phyloP scores from a whole-genome alignment of 2,329 filamentous ascomycete genomes.

The Rhynchosporium secalis region DNA sequence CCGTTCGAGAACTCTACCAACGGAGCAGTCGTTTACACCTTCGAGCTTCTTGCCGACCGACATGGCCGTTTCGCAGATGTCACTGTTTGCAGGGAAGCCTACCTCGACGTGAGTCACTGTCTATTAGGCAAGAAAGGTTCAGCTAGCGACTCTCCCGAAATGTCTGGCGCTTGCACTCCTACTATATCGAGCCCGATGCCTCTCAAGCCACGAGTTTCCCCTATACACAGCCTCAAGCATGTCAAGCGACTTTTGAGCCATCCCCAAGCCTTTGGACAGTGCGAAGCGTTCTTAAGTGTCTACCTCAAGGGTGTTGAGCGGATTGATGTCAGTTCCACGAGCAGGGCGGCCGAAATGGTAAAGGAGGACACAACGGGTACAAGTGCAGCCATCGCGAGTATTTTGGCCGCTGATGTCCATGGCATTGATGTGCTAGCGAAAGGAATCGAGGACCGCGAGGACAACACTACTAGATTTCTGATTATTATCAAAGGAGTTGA shows the following conservation, averaged over 20 bases:
- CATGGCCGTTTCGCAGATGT: conserved; percentile 64
- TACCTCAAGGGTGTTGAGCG: conserved; percentile 74
- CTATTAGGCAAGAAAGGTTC: conserved; percentile 59
- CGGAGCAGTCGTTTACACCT: conserved; percentile 84
- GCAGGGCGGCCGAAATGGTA: conserved; percentile 78
- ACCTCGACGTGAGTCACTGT: conserved; percentile 86
- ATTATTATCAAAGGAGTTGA: conserved; percentile 50
- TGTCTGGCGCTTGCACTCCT: conserved; percentile 52
- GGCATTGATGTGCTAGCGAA: conserved; percentile 68
- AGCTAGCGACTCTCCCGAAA: conserved; percentile 34
- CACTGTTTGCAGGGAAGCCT: conserved; percentile 78
- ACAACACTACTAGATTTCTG: conserved; percentile 81
- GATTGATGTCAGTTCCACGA: conserved; percentile 83
- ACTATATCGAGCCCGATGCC: conserved; percentile 49
- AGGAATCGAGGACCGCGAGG: conserved; percentile 70
- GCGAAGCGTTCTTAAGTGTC: conserved; percentile 68
- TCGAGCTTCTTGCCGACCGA: conserved; percentile 84
- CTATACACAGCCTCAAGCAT: conserved; percentile 54
- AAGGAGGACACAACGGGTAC: conserved; percentile 56
- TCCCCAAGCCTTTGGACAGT: conserved; percentile 94
- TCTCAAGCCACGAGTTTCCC: conserved; percentile 48
- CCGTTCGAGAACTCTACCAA: conserved; percentile 97
- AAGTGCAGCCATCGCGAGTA: conserved; percentile 76
- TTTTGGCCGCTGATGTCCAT: conserved; percentile 68
- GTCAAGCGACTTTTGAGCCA: conserved; percentile 85